A percentile compares a stretch with the other conserved stretches of the same genome.
Conservation (phyloP, 345 rosid genomes). For the Tarenaya hassleriana region DNA sequence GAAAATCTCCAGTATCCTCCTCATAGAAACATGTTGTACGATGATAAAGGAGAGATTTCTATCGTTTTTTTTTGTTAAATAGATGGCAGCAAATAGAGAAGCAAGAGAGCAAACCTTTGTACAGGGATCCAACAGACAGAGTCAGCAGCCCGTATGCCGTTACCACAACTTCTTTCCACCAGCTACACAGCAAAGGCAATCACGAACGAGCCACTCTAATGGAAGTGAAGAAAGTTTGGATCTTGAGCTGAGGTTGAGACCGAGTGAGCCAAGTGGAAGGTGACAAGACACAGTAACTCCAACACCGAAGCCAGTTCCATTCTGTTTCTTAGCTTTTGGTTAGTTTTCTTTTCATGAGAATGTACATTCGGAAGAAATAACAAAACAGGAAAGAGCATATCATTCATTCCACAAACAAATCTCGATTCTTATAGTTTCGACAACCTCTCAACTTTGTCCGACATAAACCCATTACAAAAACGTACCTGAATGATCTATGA, state of each 20-base stretch:
- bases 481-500: conserved; percentile 40
- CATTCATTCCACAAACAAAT: background rate
- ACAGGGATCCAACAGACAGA: conserved; percentile 14
- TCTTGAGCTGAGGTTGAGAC: conserved; percentile 45
- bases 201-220: conserved; percentile 13
- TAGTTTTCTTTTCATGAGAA: background rate
- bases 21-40: no score
- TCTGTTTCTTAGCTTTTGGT: background rate
- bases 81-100: background rate
- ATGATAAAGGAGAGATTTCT: conserved; percentile 30
- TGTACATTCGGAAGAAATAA: background rate
- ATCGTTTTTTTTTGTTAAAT: no score
- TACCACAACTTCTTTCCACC: conserved; percentile 41
- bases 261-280: background rate
- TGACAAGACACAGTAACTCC: no score
- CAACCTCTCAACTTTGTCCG: background rate
- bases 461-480: background rate
- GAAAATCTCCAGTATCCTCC: conserved; percentile 4
- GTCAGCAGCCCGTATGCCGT: conserved; percentile 21
- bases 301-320: background rate
- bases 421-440: background rate
- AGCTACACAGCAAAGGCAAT: conserved; percentile 22
- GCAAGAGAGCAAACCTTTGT: conserved; percentile 20
- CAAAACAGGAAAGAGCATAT: background rate
- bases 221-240: conserved; percentile 41